Evolutionary conservation across 495 filamentous ascomycete genomes (phyloP).

Genomic region (Daldinia concentrica): DNA sequence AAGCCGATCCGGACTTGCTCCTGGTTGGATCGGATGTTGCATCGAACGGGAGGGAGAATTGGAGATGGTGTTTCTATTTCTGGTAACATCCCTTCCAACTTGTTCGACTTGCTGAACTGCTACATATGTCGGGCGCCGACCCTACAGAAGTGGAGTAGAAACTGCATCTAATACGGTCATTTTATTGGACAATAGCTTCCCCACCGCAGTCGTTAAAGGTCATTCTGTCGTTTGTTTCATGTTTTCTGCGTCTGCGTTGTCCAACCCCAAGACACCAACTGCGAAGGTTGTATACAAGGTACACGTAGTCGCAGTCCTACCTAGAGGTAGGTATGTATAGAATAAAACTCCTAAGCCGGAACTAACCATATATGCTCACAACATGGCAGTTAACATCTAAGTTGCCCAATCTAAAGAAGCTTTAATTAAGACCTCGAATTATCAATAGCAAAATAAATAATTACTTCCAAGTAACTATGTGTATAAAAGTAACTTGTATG

Average conservation of each 20-base stretch:
- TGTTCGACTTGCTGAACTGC: conserved; percentile 1
- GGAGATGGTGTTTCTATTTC: conserved; percentile 38
- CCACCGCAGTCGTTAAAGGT: conserved; percentile 28
- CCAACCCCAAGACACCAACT: conserved; percentile 16
- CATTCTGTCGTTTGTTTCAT: conserved; percentile 35
- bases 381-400: too few species aligned
- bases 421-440: too few species aligned
- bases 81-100: conserved; percentile 23
- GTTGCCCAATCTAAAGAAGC: too few species aligned
- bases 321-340: neutral
- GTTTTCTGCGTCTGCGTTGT: conserved; percentile 29
- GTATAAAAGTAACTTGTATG: too few species aligned
- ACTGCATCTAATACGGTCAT: neutral
- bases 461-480: too few species aligned
- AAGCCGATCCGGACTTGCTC: conserved; percentile 27
- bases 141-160: conserved; percentile 21
- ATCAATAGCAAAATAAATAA: too few species aligned
- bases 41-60: conserved; percentile 37
- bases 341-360: neutral
- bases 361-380: neutral
- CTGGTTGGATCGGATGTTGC: conserved; percentile 43
- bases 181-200: conserved; percentile 26
- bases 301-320: neutral
- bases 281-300: neutral
- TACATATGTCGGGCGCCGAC: conserved; percentile 22